These are phyloP conservation scores for Talaromyces trachyspermus DNA, from an alignment of 495 filamentous ascomycete species.

Conservation along the genomic window DNA sequence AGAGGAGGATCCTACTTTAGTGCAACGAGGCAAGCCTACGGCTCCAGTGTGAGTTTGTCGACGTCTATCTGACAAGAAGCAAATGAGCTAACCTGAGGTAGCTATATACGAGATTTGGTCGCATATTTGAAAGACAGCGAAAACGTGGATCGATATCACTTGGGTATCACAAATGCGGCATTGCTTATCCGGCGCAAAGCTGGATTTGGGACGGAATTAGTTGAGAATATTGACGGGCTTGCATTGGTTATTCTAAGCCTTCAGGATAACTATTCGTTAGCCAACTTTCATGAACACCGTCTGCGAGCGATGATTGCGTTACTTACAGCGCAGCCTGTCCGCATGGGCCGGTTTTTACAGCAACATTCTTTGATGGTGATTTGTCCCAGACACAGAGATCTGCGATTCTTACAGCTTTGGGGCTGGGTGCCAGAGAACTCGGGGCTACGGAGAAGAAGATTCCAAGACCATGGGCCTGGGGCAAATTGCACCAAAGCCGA, in stretches of 20 bases:
- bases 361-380: conserved; percentile 84
- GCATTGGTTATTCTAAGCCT: conserved; percentile 68
- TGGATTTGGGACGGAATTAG: conserved; percentile 78
- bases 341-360: conserved; percentile 76
- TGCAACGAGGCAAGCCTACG: conserved; percentile 72
- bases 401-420: conserved; percentile 71
- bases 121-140: conserved; percentile 71
- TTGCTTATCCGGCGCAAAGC: conserved; percentile 81
- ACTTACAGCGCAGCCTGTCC: conserved; percentile 63
- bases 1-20: conserved; percentile 82
- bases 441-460: conserved; percentile 66
- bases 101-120: conserved; percentile 84
- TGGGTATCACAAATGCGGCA: conserved; percentile 70
- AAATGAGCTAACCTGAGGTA: conserved; percentile 13
- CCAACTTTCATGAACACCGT: conserved; percentile 63
- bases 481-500: conserved; percentile 15
- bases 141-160: conserved; percentile 72
- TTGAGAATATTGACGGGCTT: conserved; percentile 75
- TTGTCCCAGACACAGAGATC: conserved; percentile 79
- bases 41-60: conserved; percentile 62
- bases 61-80: background rate
- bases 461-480: conserved; percentile 32
- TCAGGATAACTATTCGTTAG: conserved; percentile 57
- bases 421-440: conserved; percentile 79
- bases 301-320: conserved; percentile 81